Percentiles rank a stretch among this genome's conserved stretches.
Evolutionary conservation across 768 basidiomycete genomes (phyloP).

Genomic region (Podaxis pistillaris): DNA sequence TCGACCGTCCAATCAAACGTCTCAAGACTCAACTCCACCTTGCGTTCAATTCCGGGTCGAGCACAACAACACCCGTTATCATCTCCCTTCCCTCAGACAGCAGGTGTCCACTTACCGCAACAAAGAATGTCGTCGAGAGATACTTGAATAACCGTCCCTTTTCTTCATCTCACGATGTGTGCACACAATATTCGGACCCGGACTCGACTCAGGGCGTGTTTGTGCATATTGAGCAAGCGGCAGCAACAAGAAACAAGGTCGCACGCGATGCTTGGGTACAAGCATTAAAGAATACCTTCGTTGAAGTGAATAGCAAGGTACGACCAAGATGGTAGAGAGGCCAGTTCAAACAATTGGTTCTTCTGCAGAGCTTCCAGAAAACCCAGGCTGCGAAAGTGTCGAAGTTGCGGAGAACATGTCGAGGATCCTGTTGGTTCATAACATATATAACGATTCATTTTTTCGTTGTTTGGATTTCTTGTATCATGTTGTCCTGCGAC

Average conservation of each 20-base stretch:
- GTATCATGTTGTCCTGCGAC: no score
- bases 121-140: slow-evolving; percentile 44
- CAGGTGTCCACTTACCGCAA: slow-evolving; percentile 39
- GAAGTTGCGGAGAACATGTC: not conserved
- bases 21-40: slow-evolving; percentile 28
- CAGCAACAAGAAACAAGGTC: slow-evolving; percentile 18
- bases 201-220: slow-evolving; percentile 31
- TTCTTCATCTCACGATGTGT: slow-evolving; percentile 28
- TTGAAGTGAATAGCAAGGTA: not conserved
- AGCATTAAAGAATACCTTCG: slow-evolving; percentile 33
- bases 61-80: slow-evolving; percentile 28
- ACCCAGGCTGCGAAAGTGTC: not conserved
- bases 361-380: not conserved
- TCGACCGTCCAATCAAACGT: slow-evolving; percentile 34
- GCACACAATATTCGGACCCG: slow-evolving; percentile 22
- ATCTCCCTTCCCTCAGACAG: slow-evolving; percentile 41
- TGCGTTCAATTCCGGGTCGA: slow-evolving; percentile 23
- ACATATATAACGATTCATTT: no score
- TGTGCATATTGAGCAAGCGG: slow-evolving; percentile 42
- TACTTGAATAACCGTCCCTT: slow-evolving; percentile 36
- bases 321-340: not conserved
- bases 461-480: no score
- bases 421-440: no score
- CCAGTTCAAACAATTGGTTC: not conserved
- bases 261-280: slow-evolving; percentile 33